Conservation (phyloP, 768 basidiomycete genomes). For the Leucosporidium creatinivorum region DNA sequence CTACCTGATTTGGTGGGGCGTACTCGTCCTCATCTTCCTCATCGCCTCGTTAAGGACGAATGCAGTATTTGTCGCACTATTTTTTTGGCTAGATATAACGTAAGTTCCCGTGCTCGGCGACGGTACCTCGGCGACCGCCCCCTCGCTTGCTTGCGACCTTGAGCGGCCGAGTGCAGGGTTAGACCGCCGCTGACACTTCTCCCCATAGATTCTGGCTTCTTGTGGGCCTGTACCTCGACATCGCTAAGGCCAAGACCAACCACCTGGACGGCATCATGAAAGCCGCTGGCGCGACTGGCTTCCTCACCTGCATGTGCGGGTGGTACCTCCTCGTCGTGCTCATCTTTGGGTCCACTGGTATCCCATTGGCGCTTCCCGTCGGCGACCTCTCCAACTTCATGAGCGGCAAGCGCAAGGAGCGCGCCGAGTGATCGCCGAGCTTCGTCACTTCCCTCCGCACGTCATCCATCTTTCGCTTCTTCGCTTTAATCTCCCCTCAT, state of each 20-base stretch:
- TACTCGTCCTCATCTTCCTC: constrained; percentile 32
- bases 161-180: too few relatives aligned
- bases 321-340: constrained; percentile 27
- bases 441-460: too few relatives aligned
- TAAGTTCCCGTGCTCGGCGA: too few relatives aligned
- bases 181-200: too few relatives aligned
- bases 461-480: too few relatives aligned
- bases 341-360: constrained; percentile 31
- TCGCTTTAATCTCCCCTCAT: too few relatives aligned
- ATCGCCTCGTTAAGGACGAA: constrained; percentile 35
- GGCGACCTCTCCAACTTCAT: constrained; percentile 37
- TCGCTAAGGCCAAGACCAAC: constrained; percentile 17
- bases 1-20: constrained; percentile 32
- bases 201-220: constrained; percentile 32
- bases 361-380: constrained; percentile 36
- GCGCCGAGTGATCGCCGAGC: background rate
- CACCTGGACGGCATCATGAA: constrained; percentile 9
- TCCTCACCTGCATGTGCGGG: constrained; percentile 25
- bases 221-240: constrained; percentile 21
- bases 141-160: too few relatives aligned
- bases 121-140: too few relatives aligned
- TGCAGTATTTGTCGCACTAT: constrained; percentile 32
- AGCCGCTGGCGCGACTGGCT: constrained; percentile 35
- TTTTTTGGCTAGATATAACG: constrained; percentile 31
- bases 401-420: background rate